These are phyloP conservation scores for Collybiopsis luxurians DNA, from an alignment of 768 basidiomycete species.

Conservation along the genomic window DNA sequence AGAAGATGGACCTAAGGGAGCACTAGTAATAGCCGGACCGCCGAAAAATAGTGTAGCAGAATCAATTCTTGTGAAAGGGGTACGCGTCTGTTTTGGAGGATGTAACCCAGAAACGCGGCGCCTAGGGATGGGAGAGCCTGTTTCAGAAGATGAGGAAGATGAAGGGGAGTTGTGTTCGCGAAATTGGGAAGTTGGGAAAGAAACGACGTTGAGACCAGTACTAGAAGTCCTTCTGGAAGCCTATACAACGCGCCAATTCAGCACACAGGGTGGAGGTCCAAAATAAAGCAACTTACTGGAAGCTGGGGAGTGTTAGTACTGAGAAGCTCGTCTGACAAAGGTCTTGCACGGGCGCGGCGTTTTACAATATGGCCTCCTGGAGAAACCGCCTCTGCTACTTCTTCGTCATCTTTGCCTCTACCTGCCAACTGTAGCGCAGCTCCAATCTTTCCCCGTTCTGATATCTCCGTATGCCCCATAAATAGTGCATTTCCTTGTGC, in stretches of 20 bases:
- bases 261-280: neutral
- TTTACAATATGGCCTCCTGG: constrained; percentile 77
- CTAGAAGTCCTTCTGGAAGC: constrained; percentile 5
- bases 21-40: constrained; percentile 40
- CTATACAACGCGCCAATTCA: neutral
- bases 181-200: constrained; percentile 37
- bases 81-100: constrained; percentile 24
- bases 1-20: constrained; percentile 10
- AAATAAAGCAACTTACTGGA: constrained; percentile 30
- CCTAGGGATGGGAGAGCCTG: constrained; percentile 52
- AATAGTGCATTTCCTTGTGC: constrained; percentile 30
- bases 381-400: constrained; percentile 68
- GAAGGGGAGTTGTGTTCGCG: constrained; percentile 36
- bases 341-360: constrained; percentile 70
- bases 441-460: constrained; percentile 17
- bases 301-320: constrained; percentile 48
- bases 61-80: constrained; percentile 48
- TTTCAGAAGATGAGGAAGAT: constrained; percentile 45
- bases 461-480: constrained; percentile 19
- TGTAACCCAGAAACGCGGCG: constrained; percentile 45
- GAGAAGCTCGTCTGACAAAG: constrained; percentile 64
- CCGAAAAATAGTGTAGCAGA: constrained; percentile 68
- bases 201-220: constrained; percentile 31
- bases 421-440: constrained; percentile 12
- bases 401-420: constrained; percentile 42